phyloP scores from a whole-genome alignment of 345 rosid genomes.

The Lenwebbia sp. region DNA sequence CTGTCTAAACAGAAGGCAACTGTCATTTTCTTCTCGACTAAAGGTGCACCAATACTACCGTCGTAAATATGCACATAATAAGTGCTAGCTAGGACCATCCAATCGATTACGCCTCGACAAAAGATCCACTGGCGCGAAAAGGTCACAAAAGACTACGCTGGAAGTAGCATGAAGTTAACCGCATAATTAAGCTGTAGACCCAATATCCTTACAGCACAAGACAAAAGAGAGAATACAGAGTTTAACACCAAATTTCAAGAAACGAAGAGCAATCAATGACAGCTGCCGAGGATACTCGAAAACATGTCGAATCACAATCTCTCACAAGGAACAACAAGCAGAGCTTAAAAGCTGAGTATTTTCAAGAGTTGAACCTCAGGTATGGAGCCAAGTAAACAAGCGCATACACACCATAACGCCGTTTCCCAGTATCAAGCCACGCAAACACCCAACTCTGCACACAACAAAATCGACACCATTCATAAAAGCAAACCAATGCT shows the following conservation, averaged over 20 bases:
- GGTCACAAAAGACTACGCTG: neutral
- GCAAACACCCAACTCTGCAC: slow-evolving; percentile 94
- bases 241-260: neutral
- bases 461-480: neutral
- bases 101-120: neutral
- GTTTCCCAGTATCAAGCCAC: slow-evolving; percentile 86
- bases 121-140: neutral
- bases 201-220: neutral
- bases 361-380: slow-evolving; percentile 31
- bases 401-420: slow-evolving; percentile 70
- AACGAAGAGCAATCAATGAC: neutral
- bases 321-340: neutral
- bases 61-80: neutral
- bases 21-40: neutral
- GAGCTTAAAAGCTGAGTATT: neutral
- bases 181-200: neutral
- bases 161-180: neutral
- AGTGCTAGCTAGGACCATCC: neutral
- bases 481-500: neutral
- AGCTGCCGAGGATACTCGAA: neutral
- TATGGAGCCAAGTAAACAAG: slow-evolving; percentile 79
- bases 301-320: neutral
- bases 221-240: neutral
- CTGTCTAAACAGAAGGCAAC: neutral
- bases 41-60: neutral